Evolutionary conservation across 2,329 filamentous ascomycete genomes (phyloP).

Genomic region (Escovopsis weberi): DNA sequence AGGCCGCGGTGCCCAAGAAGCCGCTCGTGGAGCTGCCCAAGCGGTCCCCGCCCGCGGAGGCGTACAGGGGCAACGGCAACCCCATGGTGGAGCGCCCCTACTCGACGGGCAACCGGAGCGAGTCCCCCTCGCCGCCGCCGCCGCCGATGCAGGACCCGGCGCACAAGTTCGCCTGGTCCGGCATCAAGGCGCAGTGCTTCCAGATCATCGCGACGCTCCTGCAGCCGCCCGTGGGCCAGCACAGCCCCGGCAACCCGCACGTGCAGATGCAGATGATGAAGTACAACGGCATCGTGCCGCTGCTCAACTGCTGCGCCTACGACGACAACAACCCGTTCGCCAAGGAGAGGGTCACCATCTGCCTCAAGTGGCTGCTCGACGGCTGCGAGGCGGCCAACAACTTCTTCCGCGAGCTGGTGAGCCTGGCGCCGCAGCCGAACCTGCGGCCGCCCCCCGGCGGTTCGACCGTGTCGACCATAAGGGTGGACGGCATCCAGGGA

Average conservation of each 20-base stretch:
- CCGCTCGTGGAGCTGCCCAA: slow-evolving; percentile 39
- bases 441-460: slow-evolving; percentile 20
- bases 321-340: slow-evolving; percentile 92
- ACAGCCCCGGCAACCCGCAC: slow-evolving; percentile 48
- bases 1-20: slow-evolving; percentile 76
- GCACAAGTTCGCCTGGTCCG: slow-evolving; percentile 49
- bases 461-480: slow-evolving; percentile 27
- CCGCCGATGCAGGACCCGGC: slow-evolving; percentile 45
- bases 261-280: slow-evolving; percentile 82
- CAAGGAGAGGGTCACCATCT: slow-evolving; percentile 79
- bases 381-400: slow-evolving; percentile 59
- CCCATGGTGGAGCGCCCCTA: slow-evolving; percentile 51
- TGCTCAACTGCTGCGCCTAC: slow-evolving; percentile 80
- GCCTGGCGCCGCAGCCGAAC: slow-evolving; percentile 26
- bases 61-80: slow-evolving; percentile 9
- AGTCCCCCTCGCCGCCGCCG: slow-evolving; percentile 23
- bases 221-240: slow-evolving; percentile 57
- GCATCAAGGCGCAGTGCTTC: slow-evolving; percentile 85
- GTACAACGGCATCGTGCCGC: slow-evolving; percentile 71
- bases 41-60: slow-evolving; percentile 10
- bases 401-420: slow-evolving; percentile 51
- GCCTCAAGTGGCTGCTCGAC: slow-evolving; percentile 70
- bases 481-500: slow-evolving; percentile 40
- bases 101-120: slow-evolving; percentile 15
- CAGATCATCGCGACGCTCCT: slow-evolving; percentile 80